Evolutionary conservation across 2,329 filamentous ascomycete species (phyloP).

Genomic region (Nigrospora osmanthi): DNA sequence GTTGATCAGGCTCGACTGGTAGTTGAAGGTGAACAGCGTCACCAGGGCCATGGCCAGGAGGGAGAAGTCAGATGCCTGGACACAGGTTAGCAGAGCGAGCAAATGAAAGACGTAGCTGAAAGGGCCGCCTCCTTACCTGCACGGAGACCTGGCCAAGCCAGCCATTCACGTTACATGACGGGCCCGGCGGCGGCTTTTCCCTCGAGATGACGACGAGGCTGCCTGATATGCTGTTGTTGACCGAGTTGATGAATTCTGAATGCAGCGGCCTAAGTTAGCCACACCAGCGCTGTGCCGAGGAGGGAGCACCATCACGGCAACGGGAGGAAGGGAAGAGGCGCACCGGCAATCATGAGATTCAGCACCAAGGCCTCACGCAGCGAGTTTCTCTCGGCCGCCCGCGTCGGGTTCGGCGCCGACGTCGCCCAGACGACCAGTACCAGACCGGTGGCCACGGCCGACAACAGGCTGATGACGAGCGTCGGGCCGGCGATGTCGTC

Average conservation of each 20-base stretch:
- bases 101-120: too few species aligned
- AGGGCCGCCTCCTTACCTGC: not conserved
- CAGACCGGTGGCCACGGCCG: slow-evolving; percentile 2
- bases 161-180: slow-evolving; percentile 1
- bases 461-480: slow-evolving; percentile 4
- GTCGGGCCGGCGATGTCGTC: slow-evolving; percentile 1
- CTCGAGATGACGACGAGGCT: not conserved
- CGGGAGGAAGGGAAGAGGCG: not conserved
- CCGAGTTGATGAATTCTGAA: slow-evolving; percentile 6
- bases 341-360: slow-evolving; percentile 5
- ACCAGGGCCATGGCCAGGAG: slow-evolving; percentile 6
- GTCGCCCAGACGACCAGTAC: slow-evolving; percentile 5
- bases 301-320: too few species aligned
- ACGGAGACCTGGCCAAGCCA: slow-evolving; percentile 1
- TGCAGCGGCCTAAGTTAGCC: too few species aligned
- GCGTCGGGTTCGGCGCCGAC: not conserved
- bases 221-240: slow-evolving; percentile 5
- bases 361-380: slow-evolving; percentile 5
- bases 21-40: slow-evolving; percentile 5
- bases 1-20: not conserved
- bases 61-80: slow-evolving; percentile 6
- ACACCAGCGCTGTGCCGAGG: too few species aligned
- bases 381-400: slow-evolving; percentile 2
- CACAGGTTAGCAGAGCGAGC: not conserved
- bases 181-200: not conserved